Percentiles rank a stretch among this genome's conserved stretches.
Conservation (phyloP, 768 basidiomycete genomes). For the Pleurotus platypus region DNA sequence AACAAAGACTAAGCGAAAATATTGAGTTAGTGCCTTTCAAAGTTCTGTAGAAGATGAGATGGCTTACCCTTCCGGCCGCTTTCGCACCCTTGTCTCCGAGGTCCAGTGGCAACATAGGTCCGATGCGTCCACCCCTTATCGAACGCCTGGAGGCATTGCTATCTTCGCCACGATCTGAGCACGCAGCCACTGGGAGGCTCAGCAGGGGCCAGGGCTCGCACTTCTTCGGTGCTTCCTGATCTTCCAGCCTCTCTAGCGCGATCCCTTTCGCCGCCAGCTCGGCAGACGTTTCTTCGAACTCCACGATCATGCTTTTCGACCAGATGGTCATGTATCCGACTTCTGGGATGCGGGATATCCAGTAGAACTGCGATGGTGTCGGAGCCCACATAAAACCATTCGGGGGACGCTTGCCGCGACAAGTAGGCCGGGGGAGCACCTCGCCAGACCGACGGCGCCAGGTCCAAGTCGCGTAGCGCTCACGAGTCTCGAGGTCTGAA, state of each 20-base stretch:
- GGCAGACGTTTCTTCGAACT: slow-evolving; percentile 22
- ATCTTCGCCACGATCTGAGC: neutral
- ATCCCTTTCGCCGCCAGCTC: neutral
- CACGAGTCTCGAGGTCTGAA: too few species aligned
- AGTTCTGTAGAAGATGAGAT: too few species aligned
- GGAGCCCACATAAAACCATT: slow-evolving; percentile 26
- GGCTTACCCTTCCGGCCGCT: too few species aligned
- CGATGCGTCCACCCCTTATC: too few species aligned
- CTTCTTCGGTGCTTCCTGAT: slow-evolving; percentile 12
- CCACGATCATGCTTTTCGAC: slow-evolving; percentile 31
- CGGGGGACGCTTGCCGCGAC: slow-evolving; percentile 17
- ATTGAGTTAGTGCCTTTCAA: neutral
- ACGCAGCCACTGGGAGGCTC: slow-evolving; percentile 11
- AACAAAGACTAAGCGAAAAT: neutral
- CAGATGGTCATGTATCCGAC: slow-evolving; percentile 21
- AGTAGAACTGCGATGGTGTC: slow-evolving; percentile 20
- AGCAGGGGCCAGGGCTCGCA: slow-evolving; percentile 14
- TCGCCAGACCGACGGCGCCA: slow-evolving; percentile 3
- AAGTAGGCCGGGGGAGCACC: slow-evolving; percentile 12
- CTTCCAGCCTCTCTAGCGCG: neutral
- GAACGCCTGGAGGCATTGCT: too few species aligned
- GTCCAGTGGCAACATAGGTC: too few species aligned
- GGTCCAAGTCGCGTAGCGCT: too few species aligned
- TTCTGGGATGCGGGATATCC: slow-evolving; percentile 22
- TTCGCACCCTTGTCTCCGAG: too few species aligned